Evolutionary conservation across 164 flowering plant genomes (phyloP).

Genomic region (Saururus chinensis): DNA sequence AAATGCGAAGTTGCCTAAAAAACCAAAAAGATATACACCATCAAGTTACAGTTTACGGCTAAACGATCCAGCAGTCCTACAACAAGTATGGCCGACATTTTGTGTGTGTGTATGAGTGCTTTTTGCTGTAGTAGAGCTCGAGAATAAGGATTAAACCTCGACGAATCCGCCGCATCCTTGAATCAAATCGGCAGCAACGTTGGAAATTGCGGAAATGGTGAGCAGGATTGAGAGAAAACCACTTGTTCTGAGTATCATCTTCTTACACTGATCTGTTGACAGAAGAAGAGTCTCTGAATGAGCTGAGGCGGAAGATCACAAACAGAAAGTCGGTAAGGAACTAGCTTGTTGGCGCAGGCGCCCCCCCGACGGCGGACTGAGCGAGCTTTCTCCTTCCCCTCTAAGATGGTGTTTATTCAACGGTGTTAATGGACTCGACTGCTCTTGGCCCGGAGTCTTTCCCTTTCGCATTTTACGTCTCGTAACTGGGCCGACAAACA

Average conservation of each 20-base stretch:
- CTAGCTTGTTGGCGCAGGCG: neutral
- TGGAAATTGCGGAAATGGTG: conserved; percentile 13
- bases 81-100: too few species aligned
- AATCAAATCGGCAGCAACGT: conserved; percentile 57
- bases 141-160: conserved; percentile 38
- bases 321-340: neutral
- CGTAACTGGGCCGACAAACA: neutral
- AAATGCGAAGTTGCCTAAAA: conserved; percentile 65
- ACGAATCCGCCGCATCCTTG: conserved; percentile 97
- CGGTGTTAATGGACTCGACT: too few species aligned
- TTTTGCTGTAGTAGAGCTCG: neutral
- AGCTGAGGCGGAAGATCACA: neutral
- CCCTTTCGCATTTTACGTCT: neutral
- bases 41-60: neutral
- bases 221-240: conserved; percentile 13
- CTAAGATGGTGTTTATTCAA: too few species aligned
- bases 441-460: too few species aligned
- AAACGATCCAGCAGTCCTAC: too few species aligned
- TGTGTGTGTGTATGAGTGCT: too few species aligned
- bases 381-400: too few species aligned
- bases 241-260: conserved; percentile 18
- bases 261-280: neutral
- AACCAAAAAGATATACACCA: neutral
- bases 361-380: neutral
- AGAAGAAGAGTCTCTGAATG: neutral